Conservation (phyloP, 371 early-diverging fungal genomes). For the Nosema muscidifuracis region DNA sequence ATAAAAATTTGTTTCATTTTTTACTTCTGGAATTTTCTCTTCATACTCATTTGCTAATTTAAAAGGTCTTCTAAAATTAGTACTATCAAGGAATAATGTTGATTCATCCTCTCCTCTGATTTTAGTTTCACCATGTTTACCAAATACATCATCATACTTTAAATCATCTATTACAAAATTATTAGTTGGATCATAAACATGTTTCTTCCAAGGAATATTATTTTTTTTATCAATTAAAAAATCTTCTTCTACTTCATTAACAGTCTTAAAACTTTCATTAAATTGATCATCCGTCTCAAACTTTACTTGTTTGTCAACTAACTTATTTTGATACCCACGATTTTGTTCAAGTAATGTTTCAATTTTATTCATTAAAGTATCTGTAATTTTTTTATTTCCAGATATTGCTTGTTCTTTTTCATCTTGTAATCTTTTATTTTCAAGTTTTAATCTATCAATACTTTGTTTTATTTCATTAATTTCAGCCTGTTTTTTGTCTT, state of each 20-base stretch:
- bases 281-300: not conserved
- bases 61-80: slow-evolving; percentile 11
- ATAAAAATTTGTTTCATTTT: not conserved
- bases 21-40: not conserved
- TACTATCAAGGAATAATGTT: not conserved
- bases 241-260: slow-evolving; percentile 11
- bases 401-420: slow-evolving; percentile 16
- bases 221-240: slow-evolving; percentile 3
- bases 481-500: slow-evolving; percentile 46
- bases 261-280: slow-evolving; percentile 29
- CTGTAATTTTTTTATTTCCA: slow-evolving; percentile 23
- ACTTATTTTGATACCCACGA: slow-evolving; percentile 32
- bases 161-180: not conserved
- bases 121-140: not conserved
- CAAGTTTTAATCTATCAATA: slow-evolving; percentile 38
- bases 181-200: not conserved
- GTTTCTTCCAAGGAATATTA: no score
- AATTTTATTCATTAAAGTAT: slow-evolving; percentile 25
- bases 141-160: not conserved
- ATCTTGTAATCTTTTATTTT: slow-evolving; percentile 43
- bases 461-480: slow-evolving; percentile 43
- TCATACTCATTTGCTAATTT: slow-evolving; percentile 24
- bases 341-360: slow-evolving; percentile 32
- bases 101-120: not conserved
- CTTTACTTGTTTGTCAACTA: slow-evolving; percentile 13